phyloP scores from a whole-genome alignment of 306 rosid genomes.

The Lithocarpus polystachyus region DNA sequence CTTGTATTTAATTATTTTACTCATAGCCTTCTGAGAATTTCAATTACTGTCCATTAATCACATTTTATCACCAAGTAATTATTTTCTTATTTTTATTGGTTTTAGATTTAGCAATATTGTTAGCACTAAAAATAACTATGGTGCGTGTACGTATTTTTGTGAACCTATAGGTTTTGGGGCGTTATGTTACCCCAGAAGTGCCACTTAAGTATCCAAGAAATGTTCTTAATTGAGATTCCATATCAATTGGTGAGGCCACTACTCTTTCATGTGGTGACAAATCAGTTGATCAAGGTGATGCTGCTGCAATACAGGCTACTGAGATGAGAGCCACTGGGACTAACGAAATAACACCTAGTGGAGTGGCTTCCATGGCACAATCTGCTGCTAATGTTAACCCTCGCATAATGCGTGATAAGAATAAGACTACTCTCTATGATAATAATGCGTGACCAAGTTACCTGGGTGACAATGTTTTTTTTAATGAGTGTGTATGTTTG shows the following conservation, averaged over 20 bases:
- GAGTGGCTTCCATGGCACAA: conserved; percentile 46
- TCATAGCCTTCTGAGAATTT: too few relatives aligned
- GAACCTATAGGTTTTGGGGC: conserved; percentile 38
- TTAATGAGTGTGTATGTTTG: too few relatives aligned
- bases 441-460: too few relatives aligned
- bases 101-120: too few relatives aligned
- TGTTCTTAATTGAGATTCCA: conserved; percentile 32
- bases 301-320: conserved; percentile 44
- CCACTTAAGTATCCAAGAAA: conserved; percentile 19
- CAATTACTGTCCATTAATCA: too few relatives aligned
- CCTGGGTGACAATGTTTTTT: too few relatives aligned
- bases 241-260: conserved; percentile 56
- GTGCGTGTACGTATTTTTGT: background rate
- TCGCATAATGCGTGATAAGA: conserved; percentile 2
- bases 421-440: conserved; percentile 41
- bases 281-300: conserved; percentile 51
- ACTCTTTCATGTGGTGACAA: conserved; percentile 36
- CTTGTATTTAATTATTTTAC: too few relatives aligned
- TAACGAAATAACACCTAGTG: conserved; percentile 14
- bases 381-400: conserved; percentile 42
- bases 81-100: too few relatives aligned
- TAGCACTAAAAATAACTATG: too few relatives aligned
- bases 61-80: too few relatives aligned
- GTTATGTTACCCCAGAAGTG: conserved; percentile 47
- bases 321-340: conserved; percentile 44